Base-by-base conservation (phyloP, 306 rosid species). In the Bauhinia variegata region DNA sequence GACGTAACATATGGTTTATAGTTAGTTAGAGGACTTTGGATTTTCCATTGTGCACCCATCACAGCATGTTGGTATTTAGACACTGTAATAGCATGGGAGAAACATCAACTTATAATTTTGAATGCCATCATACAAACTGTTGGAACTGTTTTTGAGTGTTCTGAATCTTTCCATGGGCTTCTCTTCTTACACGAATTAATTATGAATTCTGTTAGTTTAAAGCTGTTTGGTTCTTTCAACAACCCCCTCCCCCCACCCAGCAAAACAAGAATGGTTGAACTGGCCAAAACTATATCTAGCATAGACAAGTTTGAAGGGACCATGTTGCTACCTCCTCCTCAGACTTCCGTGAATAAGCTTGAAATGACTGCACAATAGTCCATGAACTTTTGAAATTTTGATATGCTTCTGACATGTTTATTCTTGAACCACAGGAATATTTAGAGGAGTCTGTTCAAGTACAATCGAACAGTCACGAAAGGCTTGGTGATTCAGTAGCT, bases 401-500 rank as follows among this genome's bases (percentile, higher is more conserved):
- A 51, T 11, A 13, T 68, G 68, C 33, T 60, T 39, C 63, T 80
- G 74, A 80, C 55, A 10, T 19, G 48, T 60, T 75, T 68, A 53
- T 75, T 57, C 67, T 64, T 76, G 79, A 65, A 60, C 75, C 73
- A 60, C 48, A 93, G 96, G 95, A 95, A 71, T 88, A 89, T 67
- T 70, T 93, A 62, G 98, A 93, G 75, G 98, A 91, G 81, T 86
- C 88, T 63, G 79, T 75, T 46, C 91, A 84, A 50, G 81, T 70
- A 79, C 63, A 82, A 55, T 79, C 97, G 78, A 85, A 67, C 78
- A 84, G 78, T 78, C 87, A 73, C 53, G 96, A 89, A 78, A 72
- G 68, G 84, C 86, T 93, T 66, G 98, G 98, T 67, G 98, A 93
- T 78, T 93, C 98, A 44, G 83, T 88, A n/a, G 96, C 98, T 43